Percentiles rank a stretch among this genome's conserved stretches.
Conservation (phyloP, 2,329 filamentous ascomycete species). For the Macrophomina pseudophaseolina region DNA sequence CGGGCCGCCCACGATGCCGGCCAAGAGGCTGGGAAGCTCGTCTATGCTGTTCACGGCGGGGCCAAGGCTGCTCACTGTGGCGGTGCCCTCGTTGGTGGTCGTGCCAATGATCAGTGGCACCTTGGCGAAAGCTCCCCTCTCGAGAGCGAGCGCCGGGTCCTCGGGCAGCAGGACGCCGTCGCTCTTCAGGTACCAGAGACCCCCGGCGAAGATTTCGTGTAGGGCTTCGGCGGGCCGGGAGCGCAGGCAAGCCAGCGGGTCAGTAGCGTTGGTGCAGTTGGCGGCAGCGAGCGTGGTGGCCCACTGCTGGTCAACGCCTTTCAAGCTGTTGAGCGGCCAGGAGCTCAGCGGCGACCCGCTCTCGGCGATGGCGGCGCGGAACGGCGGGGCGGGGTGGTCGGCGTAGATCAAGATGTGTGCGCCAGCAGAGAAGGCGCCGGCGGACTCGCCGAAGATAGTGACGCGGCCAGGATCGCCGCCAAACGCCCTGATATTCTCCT, state of each 20-base stretch:
- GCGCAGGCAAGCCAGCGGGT: background rate
- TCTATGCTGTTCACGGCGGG: background rate
- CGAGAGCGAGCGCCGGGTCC: constrained; percentile 34
- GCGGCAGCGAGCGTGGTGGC: constrained; percentile 34
- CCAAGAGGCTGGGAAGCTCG: background rate
- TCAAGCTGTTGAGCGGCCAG: constrained; percentile 10
- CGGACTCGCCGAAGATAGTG: constrained; percentile 45
- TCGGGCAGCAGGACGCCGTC: background rate
- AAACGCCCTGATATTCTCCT: no score
- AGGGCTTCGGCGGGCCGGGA: background rate
- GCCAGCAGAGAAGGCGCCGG: constrained; percentile 45
- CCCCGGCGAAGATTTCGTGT: background rate
- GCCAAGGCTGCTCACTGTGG: background rate
- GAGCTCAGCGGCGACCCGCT: constrained; percentile 40
- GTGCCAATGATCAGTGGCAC: constrained; percentile 67
- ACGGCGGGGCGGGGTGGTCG: constrained; percentile 47
- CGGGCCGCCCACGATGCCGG: constrained; percentile 37
- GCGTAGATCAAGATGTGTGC: constrained; percentile 44
- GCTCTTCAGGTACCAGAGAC: background rate
- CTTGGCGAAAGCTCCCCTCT: constrained; percentile 62
- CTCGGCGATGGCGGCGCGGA: constrained; percentile 47
- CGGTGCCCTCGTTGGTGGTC: constrained; percentile 68
- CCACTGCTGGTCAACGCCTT: constrained; percentile 31
- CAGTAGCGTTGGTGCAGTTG: constrained; percentile 7
- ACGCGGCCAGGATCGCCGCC: constrained; percentile 39